Conservation (phyloP, 805 yeast species). For the Candida mattraensis region DNA sequence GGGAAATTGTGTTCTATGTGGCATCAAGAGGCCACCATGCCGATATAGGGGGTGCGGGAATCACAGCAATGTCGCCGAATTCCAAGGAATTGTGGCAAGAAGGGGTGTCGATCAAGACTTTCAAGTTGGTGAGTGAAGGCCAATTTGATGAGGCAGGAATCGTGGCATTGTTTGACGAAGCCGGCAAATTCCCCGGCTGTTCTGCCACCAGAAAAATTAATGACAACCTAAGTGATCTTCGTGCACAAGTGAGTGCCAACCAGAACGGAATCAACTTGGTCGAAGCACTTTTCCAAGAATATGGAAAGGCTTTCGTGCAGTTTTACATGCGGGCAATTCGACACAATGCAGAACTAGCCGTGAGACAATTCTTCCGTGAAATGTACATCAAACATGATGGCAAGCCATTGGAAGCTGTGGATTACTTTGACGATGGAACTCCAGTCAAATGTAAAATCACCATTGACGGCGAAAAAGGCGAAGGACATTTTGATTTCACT, state of each 20-base stretch:
- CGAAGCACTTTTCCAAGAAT: slow-evolving; percentile 41
- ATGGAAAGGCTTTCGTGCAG: slow-evolving; percentile 38
- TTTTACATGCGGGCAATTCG: slow-evolving; percentile 47
- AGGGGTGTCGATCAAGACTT: slow-evolving; percentile 52
- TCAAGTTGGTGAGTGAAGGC: slow-evolving; percentile 47
- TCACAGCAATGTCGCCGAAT: slow-evolving; percentile 55
- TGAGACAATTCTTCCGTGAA: slow-evolving; percentile 38
- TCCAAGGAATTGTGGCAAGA: slow-evolving; percentile 52
- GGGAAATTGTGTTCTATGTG: slow-evolving; percentile 47
- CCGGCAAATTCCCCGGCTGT: slow-evolving; percentile 51
- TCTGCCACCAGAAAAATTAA: slow-evolving; percentile 52
- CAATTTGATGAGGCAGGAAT: slow-evolving; percentile 51
- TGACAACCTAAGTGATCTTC: slow-evolving; percentile 49
- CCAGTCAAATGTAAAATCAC: slow-evolving; percentile 44
- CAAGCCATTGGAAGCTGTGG: slow-evolving; percentile 40
- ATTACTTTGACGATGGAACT: slow-evolving; percentile 56
- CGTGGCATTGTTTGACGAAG: slow-evolving; percentile 42
- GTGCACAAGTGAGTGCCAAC: slow-evolving; percentile 49
- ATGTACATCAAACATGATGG: slow-evolving; percentile 36
- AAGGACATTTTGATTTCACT: slow-evolving; percentile 48
- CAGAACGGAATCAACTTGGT: slow-evolving; percentile 47
- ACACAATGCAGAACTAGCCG: slow-evolving; percentile 44
- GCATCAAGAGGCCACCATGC: slow-evolving; percentile 63
- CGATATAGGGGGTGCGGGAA: slow-evolving; percentile 57
- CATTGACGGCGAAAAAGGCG: slow-evolving; percentile 41